Conservation (phyloP, 2,329 filamentous ascomycete genomes). For the Chaetomium globosum region DNA sequence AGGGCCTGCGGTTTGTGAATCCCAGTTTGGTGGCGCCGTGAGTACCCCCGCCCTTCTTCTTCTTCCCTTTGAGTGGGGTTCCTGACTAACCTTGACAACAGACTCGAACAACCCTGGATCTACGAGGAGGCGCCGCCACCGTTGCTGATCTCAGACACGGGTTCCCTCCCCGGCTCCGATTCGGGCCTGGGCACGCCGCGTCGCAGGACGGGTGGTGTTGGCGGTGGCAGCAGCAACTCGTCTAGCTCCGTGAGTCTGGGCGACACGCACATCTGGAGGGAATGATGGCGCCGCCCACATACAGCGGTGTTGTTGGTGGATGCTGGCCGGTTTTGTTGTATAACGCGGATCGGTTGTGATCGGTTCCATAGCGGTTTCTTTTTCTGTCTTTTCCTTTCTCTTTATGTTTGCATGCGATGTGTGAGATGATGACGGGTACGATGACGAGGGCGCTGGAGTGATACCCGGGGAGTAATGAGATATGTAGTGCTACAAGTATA, state of each 20-base stretch:
- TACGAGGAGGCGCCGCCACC: constrained; percentile 60
- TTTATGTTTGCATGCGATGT: neutral
- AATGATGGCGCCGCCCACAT: constrained; percentile 31
- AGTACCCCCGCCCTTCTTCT: constrained; percentile 43
- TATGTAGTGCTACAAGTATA: neutral
- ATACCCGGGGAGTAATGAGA: constrained; percentile 4
- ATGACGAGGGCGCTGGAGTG: neutral
- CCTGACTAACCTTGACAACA: constrained; percentile 38
- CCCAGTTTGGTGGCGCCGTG: constrained; percentile 71
- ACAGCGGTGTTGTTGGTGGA: neutral
- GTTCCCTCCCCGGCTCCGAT: neutral
- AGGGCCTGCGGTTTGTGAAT: constrained; percentile 72
- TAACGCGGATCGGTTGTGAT: neutral
- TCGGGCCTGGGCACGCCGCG: constrained; percentile 13
- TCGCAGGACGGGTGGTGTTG: constrained; percentile 27
- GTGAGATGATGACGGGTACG: neutral
- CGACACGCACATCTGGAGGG: constrained; percentile 55
- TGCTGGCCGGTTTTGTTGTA: neutral
- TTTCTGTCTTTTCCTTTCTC: neutral
- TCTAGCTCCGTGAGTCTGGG: constrained; percentile 52
- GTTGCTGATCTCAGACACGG: constrained; percentile 27
- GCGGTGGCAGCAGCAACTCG: constrained; percentile 41
- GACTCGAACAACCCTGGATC: constrained; percentile 72
- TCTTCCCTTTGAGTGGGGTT: neutral
- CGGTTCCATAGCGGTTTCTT: neutral